phyloP scores from a whole-genome alignment of 1,284 basidiomycete species.

The Rhodotorula mucilaginosa region DNA sequence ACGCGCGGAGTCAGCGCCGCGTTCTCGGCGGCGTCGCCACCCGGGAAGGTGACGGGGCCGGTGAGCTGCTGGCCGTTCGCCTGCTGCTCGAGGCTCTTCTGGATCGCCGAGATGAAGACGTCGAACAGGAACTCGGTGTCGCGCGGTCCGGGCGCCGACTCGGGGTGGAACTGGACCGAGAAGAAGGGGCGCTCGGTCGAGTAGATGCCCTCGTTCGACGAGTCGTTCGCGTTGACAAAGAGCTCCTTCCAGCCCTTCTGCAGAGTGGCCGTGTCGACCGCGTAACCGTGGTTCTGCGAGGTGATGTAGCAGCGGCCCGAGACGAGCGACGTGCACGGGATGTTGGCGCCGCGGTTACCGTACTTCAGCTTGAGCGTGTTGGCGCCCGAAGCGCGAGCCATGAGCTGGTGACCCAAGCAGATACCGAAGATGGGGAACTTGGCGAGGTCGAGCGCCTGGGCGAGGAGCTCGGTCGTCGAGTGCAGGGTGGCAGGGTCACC shows the following conservation, averaged over 20 bases:
- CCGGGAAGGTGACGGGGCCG: constrained; percentile 76
- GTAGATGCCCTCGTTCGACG: constrained; percentile 96
- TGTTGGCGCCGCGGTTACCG: constrained; percentile 98
- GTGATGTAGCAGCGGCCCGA: constrained; percentile 98
- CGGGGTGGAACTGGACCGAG: constrained; percentile 99
- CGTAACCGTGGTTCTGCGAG: constrained; percentile 97
- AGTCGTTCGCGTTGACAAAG: constrained; percentile 96
- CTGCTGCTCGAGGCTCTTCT: constrained; percentile 56
- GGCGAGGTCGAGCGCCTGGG: constrained; percentile 67
- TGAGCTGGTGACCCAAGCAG: constrained; percentile 95
- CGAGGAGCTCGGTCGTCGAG: constrained; percentile 64
- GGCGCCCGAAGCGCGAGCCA: constrained; percentile 92
- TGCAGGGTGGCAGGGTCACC: constrained; percentile 89
- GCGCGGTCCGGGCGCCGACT: constrained; percentile 95
- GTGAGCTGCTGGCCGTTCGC: constrained; percentile 57
- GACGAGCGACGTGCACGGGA: constrained; percentile 91
- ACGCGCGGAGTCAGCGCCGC: constrained; percentile 71
- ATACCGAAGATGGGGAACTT: constrained; percentile 95
- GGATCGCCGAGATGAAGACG: constrained; percentile 86
- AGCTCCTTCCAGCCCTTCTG: constrained; percentile 87
- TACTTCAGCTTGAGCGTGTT: constrained; percentile 98
- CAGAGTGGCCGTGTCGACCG: constrained; percentile 80
- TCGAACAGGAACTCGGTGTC: constrained; percentile 99
- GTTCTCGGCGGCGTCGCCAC: constrained; percentile 81
- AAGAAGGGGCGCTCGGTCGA: constrained; percentile 84